Percentiles rank a stretch among this genome's conserved stretches.
Conservation (phyloP, 805 yeast species). For the Ogataea henricii region DNA sequence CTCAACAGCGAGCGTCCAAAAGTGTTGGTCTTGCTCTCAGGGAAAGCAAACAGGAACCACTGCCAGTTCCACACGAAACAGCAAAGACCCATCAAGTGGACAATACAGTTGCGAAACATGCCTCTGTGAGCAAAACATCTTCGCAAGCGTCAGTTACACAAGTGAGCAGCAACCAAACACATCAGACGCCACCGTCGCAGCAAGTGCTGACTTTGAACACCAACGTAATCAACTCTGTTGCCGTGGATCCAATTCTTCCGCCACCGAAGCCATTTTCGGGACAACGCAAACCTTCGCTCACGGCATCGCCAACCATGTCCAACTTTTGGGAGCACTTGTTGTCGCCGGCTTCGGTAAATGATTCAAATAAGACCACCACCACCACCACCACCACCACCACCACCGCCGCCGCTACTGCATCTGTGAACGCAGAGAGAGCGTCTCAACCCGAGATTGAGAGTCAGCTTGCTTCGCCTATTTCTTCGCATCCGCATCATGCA, state of each 20-base stretch:
- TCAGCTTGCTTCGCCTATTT: conserved; percentile 13
- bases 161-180: background rate
- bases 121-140: background rate
- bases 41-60: background rate
- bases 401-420: background rate
- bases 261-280: conserved; percentile 27
- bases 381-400: conserved; percentile 6
- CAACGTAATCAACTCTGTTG: conserved; percentile 24
- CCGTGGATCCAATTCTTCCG: conserved; percentile 16
- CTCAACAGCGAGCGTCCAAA: background rate
- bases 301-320: conserved; percentile 24
- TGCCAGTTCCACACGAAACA: background rate
- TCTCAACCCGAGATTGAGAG: conserved; percentile 7
- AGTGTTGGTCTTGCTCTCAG: background rate
- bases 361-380: conserved; percentile 8
- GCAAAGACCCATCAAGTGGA: background rate
- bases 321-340: conserved; percentile 24
- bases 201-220: conserved; percentile 25
- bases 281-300: conserved; percentile 11
- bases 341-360: conserved; percentile 12
- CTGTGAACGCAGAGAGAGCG: background rate
- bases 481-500: conserved; percentile 10
- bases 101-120: background rate
- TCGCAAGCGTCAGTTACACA: background rate
- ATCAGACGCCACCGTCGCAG: conserved; percentile 1